Base-by-base conservation (phyloP, 1,284 basidiomycete species). In the Kalmanozyma brasiliensis region DNA sequence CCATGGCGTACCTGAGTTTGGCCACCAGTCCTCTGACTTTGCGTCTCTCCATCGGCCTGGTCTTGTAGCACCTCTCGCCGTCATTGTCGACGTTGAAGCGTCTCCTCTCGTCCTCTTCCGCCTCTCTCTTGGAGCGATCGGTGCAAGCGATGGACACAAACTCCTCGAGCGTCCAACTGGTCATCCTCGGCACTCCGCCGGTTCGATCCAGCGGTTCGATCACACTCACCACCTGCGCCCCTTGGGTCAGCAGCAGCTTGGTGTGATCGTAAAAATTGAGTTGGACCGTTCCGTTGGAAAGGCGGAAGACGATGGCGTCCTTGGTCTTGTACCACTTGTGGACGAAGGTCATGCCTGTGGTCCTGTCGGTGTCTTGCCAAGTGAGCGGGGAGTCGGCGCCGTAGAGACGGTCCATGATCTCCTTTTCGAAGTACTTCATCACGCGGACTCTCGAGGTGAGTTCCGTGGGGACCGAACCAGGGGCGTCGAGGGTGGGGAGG, bases 211-310 rank as follows among this genome's bases (percentile, higher is more conserved):
- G 35, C 8, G 74, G 52, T 43, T 78, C 79, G 77, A 98, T 94
- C 82, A 94, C 89, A 3, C 92, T 91, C 42, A 98, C 85, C 14
- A 90, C 84, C 20, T 90, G 85, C 1, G 91, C 94, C 30, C 89
- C 85, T 2, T 88, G 87, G 8, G 92, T 93, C 49, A 98, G 85
- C 62, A 98, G 89, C 56, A 98, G 84, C 83, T 98, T 98, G 35
- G 91, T 91, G 85, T 98, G 95, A 84, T 98, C 95, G 84, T 92
- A 93, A 83, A 97, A 98, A 86, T 98, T 98, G 87, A 98, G 95
- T 92, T 96, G 94, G 7, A 98, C 84, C 41, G 92, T 89, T 73
- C 94, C 93, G 81, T 96, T 93, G 82, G 91, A 93, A 81, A 98
- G 85, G 84, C 94, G 91, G 87, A 98, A 98, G 30, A 98, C 89